A percentile compares a stretch with the other conserved stretches of the same genome.
These are phyloP conservation scores for Peziza echinospora DNA, from an alignment of 495 filamentous ascomycete genomes.

Conservation along the genomic window DNA sequence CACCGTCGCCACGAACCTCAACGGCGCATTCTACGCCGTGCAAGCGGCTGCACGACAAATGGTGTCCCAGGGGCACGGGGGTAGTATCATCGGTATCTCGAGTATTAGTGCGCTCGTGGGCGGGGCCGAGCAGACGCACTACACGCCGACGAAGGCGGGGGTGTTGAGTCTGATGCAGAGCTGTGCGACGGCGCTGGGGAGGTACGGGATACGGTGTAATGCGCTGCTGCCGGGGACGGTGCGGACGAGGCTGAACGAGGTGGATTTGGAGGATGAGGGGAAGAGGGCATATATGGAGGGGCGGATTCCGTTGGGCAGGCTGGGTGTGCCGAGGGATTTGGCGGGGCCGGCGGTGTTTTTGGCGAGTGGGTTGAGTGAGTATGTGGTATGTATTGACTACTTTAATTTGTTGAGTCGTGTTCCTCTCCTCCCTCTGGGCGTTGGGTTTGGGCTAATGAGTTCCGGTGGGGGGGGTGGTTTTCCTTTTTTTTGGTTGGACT, in stretches of 20 bases:
- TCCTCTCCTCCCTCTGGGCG: too few relatives aligned
- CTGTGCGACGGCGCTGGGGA: constrained; percentile 54
- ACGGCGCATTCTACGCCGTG: constrained; percentile 64
- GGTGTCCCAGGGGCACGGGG: constrained; percentile 42
- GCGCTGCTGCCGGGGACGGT: constrained; percentile 73
- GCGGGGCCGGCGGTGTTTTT: constrained; percentile 73
- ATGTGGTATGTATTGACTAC: constrained; percentile 28
- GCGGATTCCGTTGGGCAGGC: constrained; percentile 57
- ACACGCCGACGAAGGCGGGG: constrained; percentile 82
- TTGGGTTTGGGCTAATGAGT: too few relatives aligned
- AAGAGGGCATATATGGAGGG: constrained; percentile 74
- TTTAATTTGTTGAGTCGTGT: constrained; percentile 30
- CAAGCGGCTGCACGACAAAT: constrained; percentile 71
- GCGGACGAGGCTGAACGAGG: constrained; percentile 67
- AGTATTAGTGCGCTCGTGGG: constrained; percentile 75
- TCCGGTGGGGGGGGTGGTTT: too few relatives aligned
- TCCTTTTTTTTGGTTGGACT: too few relatives aligned
- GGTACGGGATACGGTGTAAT: constrained; percentile 61
- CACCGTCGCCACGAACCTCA: constrained; percentile 50
- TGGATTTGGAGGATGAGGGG: constrained; percentile 43
- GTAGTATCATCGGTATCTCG: constrained; percentile 62
- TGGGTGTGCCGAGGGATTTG: constrained; percentile 45
- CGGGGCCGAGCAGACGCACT: constrained; percentile 60
- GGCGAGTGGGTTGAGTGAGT: constrained; percentile 51
- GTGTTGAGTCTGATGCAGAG: constrained; percentile 70